Percentiles rank a stretch among this genome's conserved stretches.
phyloP scores from a whole-genome alignment of 192 early-diverging fungal species.

The Coemansia sp. region DNA sequence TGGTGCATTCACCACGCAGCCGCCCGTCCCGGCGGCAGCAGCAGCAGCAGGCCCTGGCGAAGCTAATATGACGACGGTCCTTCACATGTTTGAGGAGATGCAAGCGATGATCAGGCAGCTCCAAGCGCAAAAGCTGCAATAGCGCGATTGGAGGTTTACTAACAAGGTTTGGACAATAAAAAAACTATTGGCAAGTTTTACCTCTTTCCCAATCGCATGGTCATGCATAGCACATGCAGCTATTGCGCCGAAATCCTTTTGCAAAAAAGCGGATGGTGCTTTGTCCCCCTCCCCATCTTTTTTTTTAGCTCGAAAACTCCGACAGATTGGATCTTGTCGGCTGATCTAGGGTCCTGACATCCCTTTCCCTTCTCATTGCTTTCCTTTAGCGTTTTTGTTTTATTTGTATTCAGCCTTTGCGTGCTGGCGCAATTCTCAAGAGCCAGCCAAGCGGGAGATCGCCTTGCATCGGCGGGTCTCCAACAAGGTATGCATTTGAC shows the following conservation, averaged over 20 bases:
- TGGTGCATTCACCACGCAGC: neutral
- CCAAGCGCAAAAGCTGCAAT: conserved; percentile 21
- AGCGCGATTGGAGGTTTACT: neutral
- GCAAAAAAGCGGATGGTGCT: neutral
- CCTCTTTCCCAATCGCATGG: neutral
- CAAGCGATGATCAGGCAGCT: conserved; percentile 40
- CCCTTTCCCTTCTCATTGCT: neutral
- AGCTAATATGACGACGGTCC: conserved; percentile 27
- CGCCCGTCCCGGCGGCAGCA: neutral
- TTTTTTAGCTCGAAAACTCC: neutral
- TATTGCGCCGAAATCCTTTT: neutral
- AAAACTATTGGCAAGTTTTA: neutral
- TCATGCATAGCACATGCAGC: neutral
- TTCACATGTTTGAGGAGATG: conserved; percentile 46
- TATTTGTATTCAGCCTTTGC: neutral
- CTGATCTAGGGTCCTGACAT: neutral
- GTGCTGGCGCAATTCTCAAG: neutral
- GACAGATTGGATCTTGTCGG: neutral
- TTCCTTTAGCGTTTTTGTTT: neutral
- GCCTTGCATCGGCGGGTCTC: neutral
- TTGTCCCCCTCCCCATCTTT: conserved; percentile 4
- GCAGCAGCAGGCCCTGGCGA: neutral
- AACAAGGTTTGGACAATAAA: too few species aligned
- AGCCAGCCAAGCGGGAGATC: neutral
- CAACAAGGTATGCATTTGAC: neutral